Evolutionary conservation across 352 stramenopile species (phyloP), one percentile per base, ranked within the genome.

Genomic region (Pythium aristosporum): DNA sequence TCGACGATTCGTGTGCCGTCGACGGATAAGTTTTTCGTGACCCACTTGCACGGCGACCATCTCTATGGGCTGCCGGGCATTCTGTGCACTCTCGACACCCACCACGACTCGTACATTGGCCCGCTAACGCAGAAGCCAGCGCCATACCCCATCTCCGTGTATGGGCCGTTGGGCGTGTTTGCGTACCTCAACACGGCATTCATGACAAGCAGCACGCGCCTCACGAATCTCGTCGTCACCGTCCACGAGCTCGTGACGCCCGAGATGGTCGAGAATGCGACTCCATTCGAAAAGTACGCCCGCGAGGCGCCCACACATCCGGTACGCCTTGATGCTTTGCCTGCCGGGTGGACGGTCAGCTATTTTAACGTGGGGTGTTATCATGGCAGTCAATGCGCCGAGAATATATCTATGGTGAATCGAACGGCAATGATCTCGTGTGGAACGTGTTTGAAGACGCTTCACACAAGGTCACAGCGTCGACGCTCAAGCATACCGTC

Each of bases 21-120:
- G 15, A 91, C 82, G 6, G 89, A 85, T 66, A 88, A 88, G 67
- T 94, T 96, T 67, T 96, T 96, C 55, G 65, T 96, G 34, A 80
- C 85, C 42, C 88, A 96, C 64, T 34, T 95, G 52, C 88, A 96
- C 58, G 88, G 88, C 18, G 88, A 96, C 66, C 88, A 96, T 50
- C 23, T 96, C 2, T 96, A 92, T 57, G 88, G 88, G 0, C 69
- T 96, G 2, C 85, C 85, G 0, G 85, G 85, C 0, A 85, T 96
- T 20, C 65, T 96, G 8, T 94, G 85, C 65, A 96, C 87, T 12
- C 67, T 94, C 28, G 86, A 95, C 67, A 91, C 89, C 57, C 79
- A 92, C 67, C 88, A 87, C 56, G 77, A 75, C 1, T 63, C 74
- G 16, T 87, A 85, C 60, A 65, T 82, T 28, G 82, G 91, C 54